These are phyloP conservation scores for Mycosphaerella arachidis DNA, from an alignment of 2,329 filamentous ascomycete species.

Conservation along the genomic window DNA sequence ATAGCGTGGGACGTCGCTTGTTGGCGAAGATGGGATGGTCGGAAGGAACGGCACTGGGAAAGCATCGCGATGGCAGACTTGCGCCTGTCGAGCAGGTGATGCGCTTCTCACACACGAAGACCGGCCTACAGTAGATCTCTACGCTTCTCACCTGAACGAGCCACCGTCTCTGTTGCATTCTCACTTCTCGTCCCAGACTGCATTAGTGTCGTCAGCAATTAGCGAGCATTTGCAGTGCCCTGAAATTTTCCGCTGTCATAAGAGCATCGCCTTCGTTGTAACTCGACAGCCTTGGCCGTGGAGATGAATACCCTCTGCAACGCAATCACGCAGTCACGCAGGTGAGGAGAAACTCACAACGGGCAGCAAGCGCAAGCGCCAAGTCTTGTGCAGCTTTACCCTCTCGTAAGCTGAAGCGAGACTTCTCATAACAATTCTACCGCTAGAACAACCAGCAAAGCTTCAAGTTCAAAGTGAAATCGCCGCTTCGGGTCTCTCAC, in stretches of 20 bases:
- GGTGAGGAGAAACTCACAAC: not conserved
- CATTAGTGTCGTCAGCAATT: not conserved
- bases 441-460: not conserved
- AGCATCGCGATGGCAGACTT: slow-evolving; percentile 77
- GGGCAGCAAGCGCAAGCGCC: not conserved
- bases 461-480: not conserved
- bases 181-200: not conserved
- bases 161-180: not conserved
- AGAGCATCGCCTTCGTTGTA: not conserved
- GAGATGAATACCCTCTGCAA: not conserved
- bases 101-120: slow-evolving; percentile 67
- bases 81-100: slow-evolving; percentile 82
- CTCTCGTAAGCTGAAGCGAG: not conserved
- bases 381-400: not conserved
- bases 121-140: slow-evolving; percentile 60
- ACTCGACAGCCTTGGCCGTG: not conserved
- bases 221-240: not conserved
- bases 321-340: not conserved
- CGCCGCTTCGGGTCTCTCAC: not conserved
- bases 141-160: not conserved
- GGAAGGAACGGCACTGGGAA: slow-evolving; percentile 76
- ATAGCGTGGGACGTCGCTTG: slow-evolving; percentile 81
- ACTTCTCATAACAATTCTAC: not conserved
- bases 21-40: slow-evolving; percentile 98
- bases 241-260: not conserved